Evolutionary conservation across 148 eudicot species (phyloP).

Genomic region (Spergularia bocconei): DNA sequence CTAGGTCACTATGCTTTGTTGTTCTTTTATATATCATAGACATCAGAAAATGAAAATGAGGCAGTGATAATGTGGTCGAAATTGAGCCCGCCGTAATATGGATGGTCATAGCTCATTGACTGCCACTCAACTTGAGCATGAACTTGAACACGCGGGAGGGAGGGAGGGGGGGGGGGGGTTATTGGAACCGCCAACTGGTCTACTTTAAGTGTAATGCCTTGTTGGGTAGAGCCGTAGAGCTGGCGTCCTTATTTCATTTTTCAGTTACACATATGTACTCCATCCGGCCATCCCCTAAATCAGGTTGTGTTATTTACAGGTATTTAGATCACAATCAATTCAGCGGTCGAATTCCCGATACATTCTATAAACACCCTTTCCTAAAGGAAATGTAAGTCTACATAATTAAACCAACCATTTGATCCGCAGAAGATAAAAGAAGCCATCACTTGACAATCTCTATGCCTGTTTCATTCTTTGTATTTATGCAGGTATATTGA

Average conservation of each 20-base stretch:
- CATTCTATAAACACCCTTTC: conserved; percentile 89
- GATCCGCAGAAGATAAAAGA: background rate
- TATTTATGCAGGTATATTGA: conserved; percentile 72
- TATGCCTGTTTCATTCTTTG: background rate
- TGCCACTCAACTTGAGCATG: no score
- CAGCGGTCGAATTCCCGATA: conserved; percentile 87
- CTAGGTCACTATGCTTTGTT: no score
- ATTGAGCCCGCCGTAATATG: no score
- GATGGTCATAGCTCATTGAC: no score
- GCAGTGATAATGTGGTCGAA: no score
- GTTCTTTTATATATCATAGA: no score
- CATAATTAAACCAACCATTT: background rate
- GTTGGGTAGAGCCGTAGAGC: background rate
- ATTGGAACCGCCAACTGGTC: no score
- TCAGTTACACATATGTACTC: background rate
- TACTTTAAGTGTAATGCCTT: background rate
- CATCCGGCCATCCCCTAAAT: background rate
- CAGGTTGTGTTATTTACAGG: conserved; percentile 38
- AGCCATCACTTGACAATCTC: background rate
- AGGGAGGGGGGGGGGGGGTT: no score
- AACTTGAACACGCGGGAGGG: no score
- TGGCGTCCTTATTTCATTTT: background rate
- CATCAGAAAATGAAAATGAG: no score
- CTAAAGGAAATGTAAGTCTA: conserved; percentile 84
- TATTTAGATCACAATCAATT: conserved; percentile 97